phyloP scores from a whole-genome alignment of 1,284 basidiomycete species.

The Ceratobasidium sp. region DNA sequence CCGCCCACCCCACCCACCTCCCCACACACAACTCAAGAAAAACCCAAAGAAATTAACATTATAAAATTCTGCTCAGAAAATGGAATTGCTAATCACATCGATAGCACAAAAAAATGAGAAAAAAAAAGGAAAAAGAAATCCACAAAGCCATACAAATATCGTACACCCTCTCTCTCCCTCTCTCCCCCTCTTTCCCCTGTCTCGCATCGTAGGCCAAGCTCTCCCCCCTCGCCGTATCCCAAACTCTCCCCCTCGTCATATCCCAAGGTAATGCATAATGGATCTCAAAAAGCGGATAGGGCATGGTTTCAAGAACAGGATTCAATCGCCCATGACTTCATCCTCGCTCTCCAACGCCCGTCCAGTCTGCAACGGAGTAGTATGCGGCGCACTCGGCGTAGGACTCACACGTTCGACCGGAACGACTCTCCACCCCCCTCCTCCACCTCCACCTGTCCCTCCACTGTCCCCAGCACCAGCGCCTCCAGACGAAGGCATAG shows the following conservation, averaged over 20 bases:
- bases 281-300: too few species aligned
- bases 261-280: too few species aligned
- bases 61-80: slow-evolving; percentile 17
- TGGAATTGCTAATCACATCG: slow-evolving; percentile 26
- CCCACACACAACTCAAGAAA: neutral
- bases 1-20: neutral
- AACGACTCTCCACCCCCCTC: slow-evolving; percentile 13
- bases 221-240: too few species aligned
- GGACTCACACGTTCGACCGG: slow-evolving; percentile 25
- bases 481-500: slow-evolving; percentile 14
- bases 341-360: slow-evolving; percentile 22
- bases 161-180: neutral
- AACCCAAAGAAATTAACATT: neutral
- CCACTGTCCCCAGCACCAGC: neutral
- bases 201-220: neutral
- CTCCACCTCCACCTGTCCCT: too few species aligned
- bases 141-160: slow-evolving; percentile 22
- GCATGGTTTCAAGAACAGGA: too few species aligned
- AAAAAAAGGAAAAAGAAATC: slow-evolving; percentile 19
- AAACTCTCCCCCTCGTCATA: too few species aligned
- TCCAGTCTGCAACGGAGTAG: slow-evolving; percentile 4
- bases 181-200: neutral
- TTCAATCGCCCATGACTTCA: slow-evolving; percentile 21
- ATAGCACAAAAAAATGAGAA: slow-evolving; percentile 20
- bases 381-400: slow-evolving; percentile 40